A percentile compares a stretch with the other conserved stretches of the same genome.
phyloP scores from a whole-genome alignment of 768 basidiomycete genomes.

The Fomitopsis pulvina region DNA sequence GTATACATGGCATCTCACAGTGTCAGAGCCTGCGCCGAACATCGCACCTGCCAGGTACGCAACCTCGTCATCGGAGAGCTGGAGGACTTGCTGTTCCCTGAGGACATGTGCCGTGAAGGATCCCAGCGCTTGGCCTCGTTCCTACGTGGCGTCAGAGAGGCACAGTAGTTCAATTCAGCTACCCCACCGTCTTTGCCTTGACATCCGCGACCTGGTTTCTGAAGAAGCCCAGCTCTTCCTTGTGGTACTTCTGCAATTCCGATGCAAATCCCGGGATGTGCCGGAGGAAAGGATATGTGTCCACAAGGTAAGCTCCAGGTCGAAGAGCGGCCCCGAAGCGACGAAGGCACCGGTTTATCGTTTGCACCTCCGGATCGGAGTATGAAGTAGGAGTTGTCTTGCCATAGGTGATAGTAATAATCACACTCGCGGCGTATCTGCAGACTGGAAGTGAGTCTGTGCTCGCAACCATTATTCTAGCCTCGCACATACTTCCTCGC shows the following conservation, averaged over 20 bases:
- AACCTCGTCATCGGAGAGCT: slow-evolving; percentile 27
- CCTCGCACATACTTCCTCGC: slow-evolving; percentile 26
- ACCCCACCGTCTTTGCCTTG: slow-evolving; percentile 5
- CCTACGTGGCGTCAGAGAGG: slow-evolving; percentile 11
- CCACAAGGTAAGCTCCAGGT: slow-evolving; percentile 30
- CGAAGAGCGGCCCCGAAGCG: slow-evolving; percentile 31
- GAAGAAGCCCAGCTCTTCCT: slow-evolving; percentile 31
- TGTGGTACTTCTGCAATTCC: slow-evolving; percentile 51
- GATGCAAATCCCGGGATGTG: slow-evolving; percentile 53
- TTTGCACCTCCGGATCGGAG: slow-evolving; percentile 28
- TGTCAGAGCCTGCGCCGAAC: slow-evolving; percentile 38
- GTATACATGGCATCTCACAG: slow-evolving; percentile 28
- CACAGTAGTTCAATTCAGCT: background rate
- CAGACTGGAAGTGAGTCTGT: background rate
- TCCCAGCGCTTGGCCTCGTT: slow-evolving; percentile 16
- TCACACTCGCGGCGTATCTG: slow-evolving; percentile 34
- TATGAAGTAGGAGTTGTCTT: slow-evolving; percentile 32
- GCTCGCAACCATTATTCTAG: background rate
- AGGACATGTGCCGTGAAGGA: slow-evolving; percentile 33
- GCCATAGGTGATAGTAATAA: slow-evolving; percentile 34
- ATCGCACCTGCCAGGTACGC: slow-evolving; percentile 35
- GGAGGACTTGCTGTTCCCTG: slow-evolving; percentile 28
- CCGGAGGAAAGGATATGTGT: slow-evolving; percentile 29
- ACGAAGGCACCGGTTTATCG: slow-evolving; percentile 27
- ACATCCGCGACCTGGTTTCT: slow-evolving; percentile 21